Percentiles rank a stretch among this genome's conserved stretches.
These are phyloP conservation scores for Helicostylum pulchrum DNA, from an alignment of 192 early-diverging fungal species.

Conservation along the genomic window DNA sequence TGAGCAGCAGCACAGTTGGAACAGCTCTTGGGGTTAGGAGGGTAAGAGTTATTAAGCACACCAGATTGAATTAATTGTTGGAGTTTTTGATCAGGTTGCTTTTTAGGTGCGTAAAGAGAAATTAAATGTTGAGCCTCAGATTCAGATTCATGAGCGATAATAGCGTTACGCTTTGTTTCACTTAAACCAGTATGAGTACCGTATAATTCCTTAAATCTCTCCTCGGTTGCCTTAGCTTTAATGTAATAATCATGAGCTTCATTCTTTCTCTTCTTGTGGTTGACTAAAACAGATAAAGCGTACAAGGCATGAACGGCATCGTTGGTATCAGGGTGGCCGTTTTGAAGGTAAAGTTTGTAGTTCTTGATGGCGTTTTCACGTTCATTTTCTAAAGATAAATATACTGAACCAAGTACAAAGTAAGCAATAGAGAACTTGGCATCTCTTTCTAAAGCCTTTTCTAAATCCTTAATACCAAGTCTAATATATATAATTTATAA, in stretches of 20 bases:
- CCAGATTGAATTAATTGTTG: conserved; percentile 36
- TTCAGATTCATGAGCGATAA: conserved; percentile 36
- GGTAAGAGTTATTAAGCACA: conserved; percentile 43
- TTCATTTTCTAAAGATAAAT: conserved; percentile 39
- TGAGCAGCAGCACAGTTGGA: conserved; percentile 43
- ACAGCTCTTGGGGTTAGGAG: conserved; percentile 40
- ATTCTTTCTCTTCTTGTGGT: conserved; percentile 38
- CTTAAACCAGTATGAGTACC: conserved; percentile 45
- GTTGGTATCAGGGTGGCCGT: conserved; percentile 49
- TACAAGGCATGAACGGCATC: conserved; percentile 52
- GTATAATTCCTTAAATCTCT: conserved; percentile 51
- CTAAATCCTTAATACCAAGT: conserved; percentile 34
- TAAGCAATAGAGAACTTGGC: conserved; percentile 32
- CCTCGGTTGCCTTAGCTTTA: conserved; percentile 51
- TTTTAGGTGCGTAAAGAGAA: conserved; percentile 6
- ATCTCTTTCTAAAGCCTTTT: conserved; percentile 19
- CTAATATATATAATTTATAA: conserved; percentile 10
- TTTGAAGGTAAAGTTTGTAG: conserved; percentile 49
- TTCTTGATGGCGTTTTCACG: conserved; percentile 43
- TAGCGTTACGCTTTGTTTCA: conserved; percentile 50
- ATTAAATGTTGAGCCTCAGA: conserved; percentile 31
- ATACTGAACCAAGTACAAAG: conserved; percentile 35
- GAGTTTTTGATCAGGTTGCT: conserved; percentile 29
- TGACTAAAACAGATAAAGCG: conserved; percentile 43
- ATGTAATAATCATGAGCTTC: conserved; percentile 46